Percentiles rank a stretch among this genome's conserved stretches.
phyloP scores from a whole-genome alignment of 2,329 filamentous ascomycete genomes.

The Parastagonospora avenae region DNA sequence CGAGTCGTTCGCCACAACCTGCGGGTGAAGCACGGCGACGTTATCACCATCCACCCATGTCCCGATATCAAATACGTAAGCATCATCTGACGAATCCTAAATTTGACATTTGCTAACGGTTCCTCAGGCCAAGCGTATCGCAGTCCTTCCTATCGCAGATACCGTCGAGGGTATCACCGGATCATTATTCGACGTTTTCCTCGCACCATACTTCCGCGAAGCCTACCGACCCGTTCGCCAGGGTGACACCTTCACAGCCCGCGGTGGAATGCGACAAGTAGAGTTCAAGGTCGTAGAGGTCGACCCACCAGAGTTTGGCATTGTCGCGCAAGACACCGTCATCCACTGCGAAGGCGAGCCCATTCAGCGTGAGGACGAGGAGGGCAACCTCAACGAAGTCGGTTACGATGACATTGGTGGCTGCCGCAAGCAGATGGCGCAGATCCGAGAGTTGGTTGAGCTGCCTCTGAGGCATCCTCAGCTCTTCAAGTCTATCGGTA shows the following conservation, averaged over 20 bases:
- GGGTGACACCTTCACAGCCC: conserved; percentile 95
- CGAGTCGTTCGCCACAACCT: conserved; percentile 98
- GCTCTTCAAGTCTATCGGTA: conserved; percentile 99
- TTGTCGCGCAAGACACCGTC: conserved; percentile 97
- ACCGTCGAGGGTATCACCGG: conserved; percentile 97
- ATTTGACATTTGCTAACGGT: conserved; percentile 23
- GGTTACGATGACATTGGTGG: conserved; percentile 99
- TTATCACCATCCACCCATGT: conserved; percentile 96
- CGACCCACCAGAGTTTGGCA: conserved; percentile 96
- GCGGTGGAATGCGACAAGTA: conserved; percentile 97
- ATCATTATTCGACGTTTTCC: conserved; percentile 98
- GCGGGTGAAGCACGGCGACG: conserved; percentile 96
- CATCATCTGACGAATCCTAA: conserved; percentile 28
- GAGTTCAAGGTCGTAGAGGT: conserved; percentile 99
- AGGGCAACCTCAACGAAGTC: conserved; percentile 98
- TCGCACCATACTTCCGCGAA: conserved; percentile 99
- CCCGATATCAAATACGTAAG: conserved; percentile 99
- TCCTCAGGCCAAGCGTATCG: conserved; percentile 91
- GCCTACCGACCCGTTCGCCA: conserved; percentile 96
- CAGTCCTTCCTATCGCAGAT: conserved; percentile 96
- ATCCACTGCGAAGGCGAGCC: conserved; percentile 98
- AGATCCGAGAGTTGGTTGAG: conserved; percentile 98
- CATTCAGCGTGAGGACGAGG: conserved; percentile 97
- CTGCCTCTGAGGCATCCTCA: conserved; percentile 94
- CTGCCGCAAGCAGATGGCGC: conserved; percentile 99